Base-by-base conservation (phyloP, 306 rosid genomes). In the Acacia acuminata region DNA sequence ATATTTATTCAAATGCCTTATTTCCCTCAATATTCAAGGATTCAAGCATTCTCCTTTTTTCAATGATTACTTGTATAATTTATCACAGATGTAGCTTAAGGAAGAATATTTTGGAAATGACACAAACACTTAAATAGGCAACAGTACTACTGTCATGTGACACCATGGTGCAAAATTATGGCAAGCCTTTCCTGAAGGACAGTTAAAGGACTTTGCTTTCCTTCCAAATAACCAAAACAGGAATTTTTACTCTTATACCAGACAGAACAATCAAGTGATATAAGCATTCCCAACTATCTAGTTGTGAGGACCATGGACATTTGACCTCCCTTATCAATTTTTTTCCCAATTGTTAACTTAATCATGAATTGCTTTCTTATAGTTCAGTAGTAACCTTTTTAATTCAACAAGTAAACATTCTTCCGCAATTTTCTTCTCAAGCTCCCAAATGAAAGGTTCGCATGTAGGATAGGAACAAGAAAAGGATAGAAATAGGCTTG, bases 341-440 rank as follows among this genome's bases (percentile, higher is more conserved):
- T 32, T 67, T 27, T 10, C 12, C 27, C 2, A 64, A 43, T 76
- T 77, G 27, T 17, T 48, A 51, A 70, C n/a, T 63, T 43, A 63
- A 61, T 36, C 65, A 7, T 40, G 12, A 42, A 63, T 36, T 56
- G 32, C 44, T 69, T 74, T 73, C 81, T 47, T 27, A 44, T 51
- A 19, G 36, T 61, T 30, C 20, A 64, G 16, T 64, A 5, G 4
- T 42, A 69, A 48, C 73, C 77, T n/a, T 74, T 61, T 50, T 43
- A 19, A 40, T 42, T 60, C 76, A 77, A 64, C 32, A 56, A 38
- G 84, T 75, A 70, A 43, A 68, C 27, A 70, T n/a, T 64, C 76
- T 64, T 66, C 68, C 48, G 19, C 16, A 60, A 24, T 77, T 82
- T 67, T 78, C 48, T 71, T 25, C 56, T 20, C 51, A 53, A 17